Evolutionary conservation across 805 yeast species (phyloP), one percentile per base, ranked within the genome.

Genomic region (Candida sonorensis): DNA sequence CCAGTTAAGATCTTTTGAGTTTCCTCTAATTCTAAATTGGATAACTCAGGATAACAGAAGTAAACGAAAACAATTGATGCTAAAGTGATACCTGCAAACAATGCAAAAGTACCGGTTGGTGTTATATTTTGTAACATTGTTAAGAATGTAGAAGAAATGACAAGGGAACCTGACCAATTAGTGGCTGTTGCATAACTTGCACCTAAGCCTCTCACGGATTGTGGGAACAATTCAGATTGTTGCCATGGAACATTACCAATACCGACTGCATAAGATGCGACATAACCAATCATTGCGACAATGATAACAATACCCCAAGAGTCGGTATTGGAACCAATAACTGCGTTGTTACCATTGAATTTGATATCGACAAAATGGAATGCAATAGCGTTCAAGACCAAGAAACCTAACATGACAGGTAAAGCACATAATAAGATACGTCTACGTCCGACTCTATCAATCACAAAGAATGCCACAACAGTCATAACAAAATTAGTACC

Each of bases 401-500:
- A 66, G 11, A 95, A 76, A 1, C 66, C 57, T 27, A 81, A 67
- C 95, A 90, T 85, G 35, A 85, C 81, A 35, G 96, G 95, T 42
- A 90, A 62, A n/a, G 94, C 83, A 35, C 74, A 60, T 21, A 88
- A 59, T 38, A 90, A 62, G 43, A 92, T 82, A 30, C 74, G 67
- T 56, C 97, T 77, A 53, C 98, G 80, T 30, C 97, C 97, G 33
- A 90, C 76, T 40, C 64, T 66, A 57, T 90, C 97, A 48, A 92
- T 87, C 38, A 86, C 74, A 55, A 82, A 72, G 57, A 92, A 80
- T 1, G 97, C 97, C 23, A 84, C 64, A 22, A 80, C 60, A 2
- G 97, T 90, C 60, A 88, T 82, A 25, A 86, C 72, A 51, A 90
- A 88, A 64, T 92, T 92, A 1, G 97, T 88, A 38, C 92, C 97